These are phyloP conservation scores for Fusarium longipes DNA, from an alignment of 2,329 filamentous ascomycete species.

Conservation along the genomic window DNA sequence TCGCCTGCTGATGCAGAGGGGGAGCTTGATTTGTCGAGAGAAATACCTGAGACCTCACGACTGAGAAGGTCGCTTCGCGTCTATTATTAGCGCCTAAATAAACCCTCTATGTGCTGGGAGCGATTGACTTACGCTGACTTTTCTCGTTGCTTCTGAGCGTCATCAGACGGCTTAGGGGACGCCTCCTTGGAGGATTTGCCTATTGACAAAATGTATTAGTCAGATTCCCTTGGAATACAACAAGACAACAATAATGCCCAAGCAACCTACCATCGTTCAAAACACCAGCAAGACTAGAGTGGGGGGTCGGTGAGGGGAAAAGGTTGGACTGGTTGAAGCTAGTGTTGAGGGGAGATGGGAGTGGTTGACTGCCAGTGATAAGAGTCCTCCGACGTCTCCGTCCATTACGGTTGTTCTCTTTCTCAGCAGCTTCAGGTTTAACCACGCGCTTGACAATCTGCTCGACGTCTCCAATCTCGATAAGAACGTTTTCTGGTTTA, in stretches of 20 bases:
- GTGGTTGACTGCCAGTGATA: conserved; percentile 95
- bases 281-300: conserved; percentile 85
- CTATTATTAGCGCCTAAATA: conserved; percentile 21
- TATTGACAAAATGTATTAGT: conserved; percentile 37
- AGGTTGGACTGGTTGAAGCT: conserved; percentile 86
- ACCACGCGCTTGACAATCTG: conserved; percentile 98
- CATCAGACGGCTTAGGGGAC: conserved; percentile 65
- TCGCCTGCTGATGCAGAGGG: conserved; percentile 66
- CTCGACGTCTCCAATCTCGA: conserved; percentile 98
- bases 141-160: conserved; percentile 84
- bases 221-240: background rate
- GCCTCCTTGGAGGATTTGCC: conserved; percentile 54
- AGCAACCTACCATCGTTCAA: conserved; percentile 76
- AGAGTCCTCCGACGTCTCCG: conserved; percentile 89
- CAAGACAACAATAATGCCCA: background rate
- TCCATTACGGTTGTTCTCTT: conserved; percentile 92
- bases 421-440: conserved; percentile 78
- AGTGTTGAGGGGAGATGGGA: conserved; percentile 93
- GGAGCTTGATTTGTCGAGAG: conserved; percentile 78
- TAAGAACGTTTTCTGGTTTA: conserved; percentile 97
- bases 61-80: conserved; percentile 81
- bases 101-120: background rate
- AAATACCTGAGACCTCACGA: conserved; percentile 93
- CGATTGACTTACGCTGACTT: conserved; percentile 83
- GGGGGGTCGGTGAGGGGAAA: conserved; percentile 70